These are phyloP conservation scores for Yarrowia galli DNA, from an alignment of 1,139 yeast genomes.

Conservation along the genomic window DNA sequence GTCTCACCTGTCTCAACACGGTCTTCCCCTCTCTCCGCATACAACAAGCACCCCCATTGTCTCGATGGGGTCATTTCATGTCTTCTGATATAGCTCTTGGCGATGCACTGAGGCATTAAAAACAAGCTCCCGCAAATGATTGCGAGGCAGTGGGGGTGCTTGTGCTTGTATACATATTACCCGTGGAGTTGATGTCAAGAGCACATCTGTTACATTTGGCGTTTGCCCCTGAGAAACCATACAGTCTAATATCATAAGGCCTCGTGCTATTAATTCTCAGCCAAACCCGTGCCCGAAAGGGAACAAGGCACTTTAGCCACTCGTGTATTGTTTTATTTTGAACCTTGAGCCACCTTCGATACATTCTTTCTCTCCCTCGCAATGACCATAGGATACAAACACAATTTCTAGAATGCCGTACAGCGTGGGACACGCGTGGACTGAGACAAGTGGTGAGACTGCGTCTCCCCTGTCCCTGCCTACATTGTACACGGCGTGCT, in stretches of 20 bases:
- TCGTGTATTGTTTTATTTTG: neutral
- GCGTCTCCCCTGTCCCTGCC: neutral
- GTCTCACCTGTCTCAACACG: neutral
- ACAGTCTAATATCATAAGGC: neutral
- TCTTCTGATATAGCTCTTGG: slow-evolving; percentile 15
- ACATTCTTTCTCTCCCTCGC: slow-evolving; percentile 12
- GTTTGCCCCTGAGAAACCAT: neutral
- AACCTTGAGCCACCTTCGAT: slow-evolving; percentile 3
- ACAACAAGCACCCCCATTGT: neutral
- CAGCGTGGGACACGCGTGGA: neutral
- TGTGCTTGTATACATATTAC: neutral
- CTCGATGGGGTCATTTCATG: neutral
- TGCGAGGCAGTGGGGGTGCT: neutral
- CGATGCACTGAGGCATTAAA: slow-evolving; percentile 17
- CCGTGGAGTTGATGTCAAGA: neutral
- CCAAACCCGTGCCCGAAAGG: neutral
- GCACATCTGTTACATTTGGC: neutral
- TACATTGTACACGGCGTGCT: no score
- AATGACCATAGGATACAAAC: neutral
- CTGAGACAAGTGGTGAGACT: neutral
- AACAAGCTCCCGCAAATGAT: neutral
- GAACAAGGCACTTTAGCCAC: neutral
- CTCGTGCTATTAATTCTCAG: neutral
- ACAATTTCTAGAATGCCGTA: slow-evolving; percentile 1
- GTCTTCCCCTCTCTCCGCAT: neutral